phyloP scores from a whole-genome alignment of 2,329 filamentous ascomycete species.

The Aspergillus sp. region DNA sequence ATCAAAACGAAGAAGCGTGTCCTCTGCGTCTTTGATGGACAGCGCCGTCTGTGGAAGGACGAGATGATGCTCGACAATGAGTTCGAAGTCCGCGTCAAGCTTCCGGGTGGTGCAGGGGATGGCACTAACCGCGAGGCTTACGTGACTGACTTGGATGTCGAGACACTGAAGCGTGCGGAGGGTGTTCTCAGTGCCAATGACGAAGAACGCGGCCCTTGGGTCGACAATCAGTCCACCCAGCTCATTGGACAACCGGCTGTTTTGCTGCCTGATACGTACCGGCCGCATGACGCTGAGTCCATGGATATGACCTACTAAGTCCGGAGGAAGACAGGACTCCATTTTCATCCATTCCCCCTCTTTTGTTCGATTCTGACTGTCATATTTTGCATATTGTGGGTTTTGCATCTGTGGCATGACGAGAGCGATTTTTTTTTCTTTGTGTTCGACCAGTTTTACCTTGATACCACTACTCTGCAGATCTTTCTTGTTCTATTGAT shows the following conservation, averaged over 20 bases:
- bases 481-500: constrained; percentile 8
- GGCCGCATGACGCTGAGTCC: constrained; percentile 30
- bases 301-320: constrained; percentile 35
- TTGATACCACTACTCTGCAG: constrained; percentile 25
- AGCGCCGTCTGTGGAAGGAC: constrained; percentile 87
- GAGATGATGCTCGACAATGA: constrained; percentile 98
- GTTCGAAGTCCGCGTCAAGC: constrained; percentile 84
- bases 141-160: constrained; percentile 89
- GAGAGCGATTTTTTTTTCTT: constrained; percentile 17
- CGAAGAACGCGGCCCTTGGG: constrained; percentile 85
- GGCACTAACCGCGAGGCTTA: constrained; percentile 82
- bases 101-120: constrained; percentile 73
- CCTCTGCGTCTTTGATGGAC: constrained; percentile 87
- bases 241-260: constrained; percentile 39
- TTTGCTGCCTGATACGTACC: constrained; percentile 33
- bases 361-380: constrained; percentile 16
- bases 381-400: constrained; percentile 9
- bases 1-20: constrained; percentile 99
- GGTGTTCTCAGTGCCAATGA: constrained; percentile 77
- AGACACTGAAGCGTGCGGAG: constrained; percentile 84
- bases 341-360: constrained; percentile 6
- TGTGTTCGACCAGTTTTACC: constrained; percentile 16
- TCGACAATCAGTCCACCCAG: constrained; percentile 41
- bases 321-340: not conserved
- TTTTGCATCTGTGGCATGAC: constrained; percentile 27